Evolutionary conservation across 768 basidiomycete genomes (phyloP), one percentile per base, ranked within the genome.

Genomic region (Russula sp.): DNA sequence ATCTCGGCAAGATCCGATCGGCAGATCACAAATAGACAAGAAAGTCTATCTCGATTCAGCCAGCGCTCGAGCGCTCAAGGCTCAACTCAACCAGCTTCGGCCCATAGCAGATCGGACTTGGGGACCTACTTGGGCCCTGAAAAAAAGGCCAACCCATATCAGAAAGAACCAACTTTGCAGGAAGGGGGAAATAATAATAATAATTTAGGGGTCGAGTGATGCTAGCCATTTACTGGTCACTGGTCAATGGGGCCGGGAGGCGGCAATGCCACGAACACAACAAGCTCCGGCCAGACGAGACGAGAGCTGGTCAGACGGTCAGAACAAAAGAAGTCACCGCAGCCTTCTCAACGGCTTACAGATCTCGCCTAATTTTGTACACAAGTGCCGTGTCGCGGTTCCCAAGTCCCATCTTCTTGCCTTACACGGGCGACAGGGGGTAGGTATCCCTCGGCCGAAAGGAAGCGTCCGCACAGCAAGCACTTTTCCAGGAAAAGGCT

Each of bases 401-500:
- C 75, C 84, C 84, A 84, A 2, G 67, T 67, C 7, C 60, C 73
- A 47, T 64, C 48, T 22, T 76, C 74, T 25, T 71, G 73, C 81
- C 81, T 86, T 32, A 80, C 68, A 47, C 87, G 79, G 35, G 82
- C 84, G 3, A 89, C 85, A 0, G 87, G 84, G 1, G 88, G 89
- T 8, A 87, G 76, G 69, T 90, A 86, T 0, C 84, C 85, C 66
- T 90, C 87, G 2, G 76, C 75, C 0, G 86, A 85, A 22, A 90
- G 73, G 32, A 90, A 84, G 18, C 88, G 82, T 51, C 79, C 74
- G 67, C 89, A 92, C 35, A 70, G 73, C 25, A 72, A 72, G 66
- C 89, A 92, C 3, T 75, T 79, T 36, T 82, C 79, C 53, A 83
- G 74, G 66, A 90, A 90, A 25, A 91, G 72, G 7, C 76, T 78